Conservation (phyloP, 257 asterid genomes). For the Craterostigma plantagineum region DNA sequence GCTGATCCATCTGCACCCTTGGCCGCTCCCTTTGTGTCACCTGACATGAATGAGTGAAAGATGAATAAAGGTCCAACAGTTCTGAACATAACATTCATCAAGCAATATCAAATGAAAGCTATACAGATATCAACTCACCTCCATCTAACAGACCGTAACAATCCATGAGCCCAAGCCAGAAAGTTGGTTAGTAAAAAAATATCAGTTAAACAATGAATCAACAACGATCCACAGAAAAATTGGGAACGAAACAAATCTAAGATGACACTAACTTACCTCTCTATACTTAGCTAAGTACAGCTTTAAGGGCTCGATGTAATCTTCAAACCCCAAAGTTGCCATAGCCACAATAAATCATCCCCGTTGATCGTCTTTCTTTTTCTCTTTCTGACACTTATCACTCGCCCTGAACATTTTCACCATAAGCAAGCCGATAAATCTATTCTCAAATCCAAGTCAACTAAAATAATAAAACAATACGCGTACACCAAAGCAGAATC, state of each 20-base stretch:
- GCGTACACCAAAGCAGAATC: too few species aligned
- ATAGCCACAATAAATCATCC: conserved; percentile 81
- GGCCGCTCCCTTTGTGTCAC: conserved; percentile 68
- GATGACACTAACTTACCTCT: conserved; percentile 35
- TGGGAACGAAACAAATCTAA: neutral
- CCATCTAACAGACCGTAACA: conserved; percentile 47
- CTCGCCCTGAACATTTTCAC: conserved; percentile 51
- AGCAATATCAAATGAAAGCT: neutral
- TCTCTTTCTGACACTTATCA: conserved; percentile 87
- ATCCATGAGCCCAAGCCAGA: conserved; percentile 10
- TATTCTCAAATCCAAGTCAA: neutral
- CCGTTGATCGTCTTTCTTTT: conserved; percentile 82
- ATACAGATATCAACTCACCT: conserved; percentile 27
- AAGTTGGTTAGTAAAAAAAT: neutral
- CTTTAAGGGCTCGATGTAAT: conserved; percentile 78
- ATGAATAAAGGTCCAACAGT: conserved; percentile 4
- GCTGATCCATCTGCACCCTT: conserved; percentile 61
- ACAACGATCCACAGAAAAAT: neutral
- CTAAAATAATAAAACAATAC: too few species aligned
- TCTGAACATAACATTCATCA: neutral
- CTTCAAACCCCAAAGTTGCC: conserved; percentile 89
- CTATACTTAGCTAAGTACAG: conserved; percentile 59
- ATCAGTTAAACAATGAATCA: conserved; percentile 15
- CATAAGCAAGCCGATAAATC: conserved; percentile 5
- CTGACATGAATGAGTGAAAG: conserved; percentile 14